Conservation (phyloP, 192 early-diverging fungal species). For the Paraglomus occultum region DNA sequence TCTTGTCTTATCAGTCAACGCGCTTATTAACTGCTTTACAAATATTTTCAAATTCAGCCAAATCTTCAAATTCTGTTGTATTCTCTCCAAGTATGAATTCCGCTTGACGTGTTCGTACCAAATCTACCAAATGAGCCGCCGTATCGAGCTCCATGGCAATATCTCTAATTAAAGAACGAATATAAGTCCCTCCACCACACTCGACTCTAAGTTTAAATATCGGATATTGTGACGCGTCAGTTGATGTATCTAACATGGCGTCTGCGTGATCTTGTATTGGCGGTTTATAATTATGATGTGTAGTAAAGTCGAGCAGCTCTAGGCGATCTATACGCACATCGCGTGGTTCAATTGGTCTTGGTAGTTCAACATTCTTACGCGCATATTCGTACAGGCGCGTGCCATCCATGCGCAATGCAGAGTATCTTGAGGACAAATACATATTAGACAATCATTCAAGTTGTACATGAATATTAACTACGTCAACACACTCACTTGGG, state of each 20-base stretch:
- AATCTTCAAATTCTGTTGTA: conserved; percentile 33
- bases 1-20: not conserved
- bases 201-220: conserved; percentile 56
- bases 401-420: conserved; percentile 66
- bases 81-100: conserved; percentile 46
- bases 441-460: not conserved
- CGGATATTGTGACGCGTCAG: conserved; percentile 29
- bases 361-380: conserved; percentile 46
- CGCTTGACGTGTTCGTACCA: conserved; percentile 60
- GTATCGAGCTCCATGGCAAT: conserved; percentile 54
- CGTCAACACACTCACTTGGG: conserved; percentile 51
- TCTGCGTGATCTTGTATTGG: not conserved
- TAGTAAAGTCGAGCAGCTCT: conserved; percentile 38
- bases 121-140: conserved; percentile 58
- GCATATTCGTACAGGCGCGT: conserved; percentile 73
- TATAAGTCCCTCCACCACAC: conserved; percentile 71
- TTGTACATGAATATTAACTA: not conserved
- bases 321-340: conserved; percentile 41
- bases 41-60: conserved; percentile 5
- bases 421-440: conserved; percentile 46
- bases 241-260: not conserved
- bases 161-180: conserved; percentile 70
- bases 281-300: not conserved
- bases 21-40: conserved; percentile 9
- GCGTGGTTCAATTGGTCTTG: conserved; percentile 41